Percentiles rank a stretch among this genome's conserved stretches.
Conservation (phyloP, 2,329 filamentous ascomycete genomes). For the Diaporthe velutina region DNA sequence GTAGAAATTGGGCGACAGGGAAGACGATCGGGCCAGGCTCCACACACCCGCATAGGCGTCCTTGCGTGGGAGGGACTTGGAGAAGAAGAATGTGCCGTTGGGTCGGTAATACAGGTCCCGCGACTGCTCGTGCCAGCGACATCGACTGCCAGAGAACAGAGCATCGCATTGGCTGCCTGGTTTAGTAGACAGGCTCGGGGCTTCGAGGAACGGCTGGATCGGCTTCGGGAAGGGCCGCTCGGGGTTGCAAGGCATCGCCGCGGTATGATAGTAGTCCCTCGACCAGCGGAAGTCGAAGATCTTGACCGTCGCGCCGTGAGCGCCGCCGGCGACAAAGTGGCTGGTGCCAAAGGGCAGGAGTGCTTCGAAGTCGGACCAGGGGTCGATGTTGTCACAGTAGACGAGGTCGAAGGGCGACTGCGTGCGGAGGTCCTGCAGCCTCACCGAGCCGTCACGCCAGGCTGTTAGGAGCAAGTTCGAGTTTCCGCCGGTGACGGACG, state of each 20-base stretch:
- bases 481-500: slow-evolving; percentile 49
- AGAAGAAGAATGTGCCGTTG: slow-evolving; percentile 63
- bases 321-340: slow-evolving; percentile 64
- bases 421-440: slow-evolving; percentile 64
- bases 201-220: slow-evolving; percentile 47
- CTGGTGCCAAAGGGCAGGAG: slow-evolving; percentile 64
- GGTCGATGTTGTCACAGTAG: slow-evolving; percentile 67
- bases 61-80: slow-evolving; percentile 45
- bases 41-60: slow-evolving; percentile 51
- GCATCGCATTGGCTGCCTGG: slow-evolving; percentile 51
- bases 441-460: slow-evolving; percentile 65
- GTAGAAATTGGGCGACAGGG: slow-evolving; percentile 62
- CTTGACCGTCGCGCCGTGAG: slow-evolving; percentile 57
- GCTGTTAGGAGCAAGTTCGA: slow-evolving; percentile 61
- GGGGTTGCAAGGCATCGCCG: slow-evolving; percentile 59
- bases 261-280: slow-evolving; percentile 61
- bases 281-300: slow-evolving; percentile 68
- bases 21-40: slow-evolving; percentile 61
- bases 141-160: slow-evolving; percentile 48
- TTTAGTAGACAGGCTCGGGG: slow-evolving; percentile 29
- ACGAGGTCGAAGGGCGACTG: slow-evolving; percentile 60
- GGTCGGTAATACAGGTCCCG: slow-evolving; percentile 60
- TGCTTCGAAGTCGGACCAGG: slow-evolving; percentile 59
- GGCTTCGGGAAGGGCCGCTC: slow-evolving; percentile 53
- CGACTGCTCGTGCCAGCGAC: slow-evolving; percentile 63